phyloP scores from a whole-genome alignment of 768 basidiomycete genomes.

The Tremella fuciformis region DNA sequence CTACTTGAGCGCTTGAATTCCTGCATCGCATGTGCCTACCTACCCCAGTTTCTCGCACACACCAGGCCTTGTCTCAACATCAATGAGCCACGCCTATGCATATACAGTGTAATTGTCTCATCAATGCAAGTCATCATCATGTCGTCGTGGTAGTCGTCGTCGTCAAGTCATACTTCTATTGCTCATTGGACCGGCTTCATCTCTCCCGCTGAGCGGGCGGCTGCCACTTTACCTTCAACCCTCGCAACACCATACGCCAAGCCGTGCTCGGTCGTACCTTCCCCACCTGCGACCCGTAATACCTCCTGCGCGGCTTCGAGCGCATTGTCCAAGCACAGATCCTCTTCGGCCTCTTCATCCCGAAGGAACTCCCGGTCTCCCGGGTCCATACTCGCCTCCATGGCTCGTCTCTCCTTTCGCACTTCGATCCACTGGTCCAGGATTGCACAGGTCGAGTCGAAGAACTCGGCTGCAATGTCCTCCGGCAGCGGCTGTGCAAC shows the following conservation, averaged over 20 bases:
- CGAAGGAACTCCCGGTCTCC: constrained; percentile 22
- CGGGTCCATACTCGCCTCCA: constrained; percentile 27
- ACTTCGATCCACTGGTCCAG: background rate
- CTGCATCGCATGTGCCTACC: background rate
- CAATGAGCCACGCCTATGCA: background rate
- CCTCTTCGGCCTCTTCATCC: constrained; percentile 29
- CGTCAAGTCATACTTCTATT: background rate
- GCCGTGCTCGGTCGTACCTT: background rate
- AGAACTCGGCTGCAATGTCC: constrained; percentile 5
- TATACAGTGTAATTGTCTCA: background rate
- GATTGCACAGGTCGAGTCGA: background rate
- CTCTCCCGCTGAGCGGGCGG: too few relatives aligned
- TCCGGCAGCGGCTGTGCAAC: constrained; percentile 18
- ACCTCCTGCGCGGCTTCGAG: background rate
- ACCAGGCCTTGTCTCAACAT: too few relatives aligned
- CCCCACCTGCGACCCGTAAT: background rate
- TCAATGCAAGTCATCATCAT: constrained; percentile 4
- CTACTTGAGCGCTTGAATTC: constrained; percentile 11
- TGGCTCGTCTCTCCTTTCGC: background rate
- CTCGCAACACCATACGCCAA: background rate
- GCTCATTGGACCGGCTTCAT: too few relatives aligned
- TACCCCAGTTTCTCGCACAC: too few relatives aligned
- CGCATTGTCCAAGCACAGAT: constrained; percentile 15
- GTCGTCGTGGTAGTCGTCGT: background rate
- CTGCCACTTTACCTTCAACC: background rate